These are phyloP conservation scores for Thymus quinquecostatus DNA, from an alignment of 257 asterid species.

Conservation along the genomic window DNA sequence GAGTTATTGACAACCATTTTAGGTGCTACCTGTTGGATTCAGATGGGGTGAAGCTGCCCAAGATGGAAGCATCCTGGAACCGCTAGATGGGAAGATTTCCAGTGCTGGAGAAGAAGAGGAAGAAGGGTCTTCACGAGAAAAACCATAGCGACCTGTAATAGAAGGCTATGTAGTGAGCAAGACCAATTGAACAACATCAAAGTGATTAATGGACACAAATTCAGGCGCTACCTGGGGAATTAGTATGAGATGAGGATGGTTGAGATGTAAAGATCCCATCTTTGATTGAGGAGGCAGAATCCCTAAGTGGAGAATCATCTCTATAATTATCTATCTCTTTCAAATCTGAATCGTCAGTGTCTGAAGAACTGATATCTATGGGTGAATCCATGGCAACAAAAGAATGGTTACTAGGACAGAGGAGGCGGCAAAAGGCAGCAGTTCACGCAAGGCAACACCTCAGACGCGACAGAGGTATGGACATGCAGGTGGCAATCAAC, in stretches of 20 bases:
- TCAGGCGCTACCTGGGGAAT: constrained; percentile 49
- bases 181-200: constrained; percentile 22
- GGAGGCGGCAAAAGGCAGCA: constrained; percentile 46
- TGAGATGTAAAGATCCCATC: constrained; percentile 52
- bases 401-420: constrained; percentile 37
- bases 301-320: constrained; percentile 67
- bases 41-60: background rate
- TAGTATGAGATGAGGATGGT: constrained; percentile 39
- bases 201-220: constrained; percentile 16
- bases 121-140: constrained; percentile 36
- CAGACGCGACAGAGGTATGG: constrained; percentile 15
- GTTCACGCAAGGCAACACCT: constrained; percentile 27
- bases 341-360: constrained; percentile 82
- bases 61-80: constrained; percentile 1
- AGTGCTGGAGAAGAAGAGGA: constrained; percentile 37
- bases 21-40: background rate
- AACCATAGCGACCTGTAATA: constrained; percentile 44
- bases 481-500: constrained; percentile 31
- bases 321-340: constrained; percentile 75
- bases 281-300: constrained; percentile 47
- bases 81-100: background rate
- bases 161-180: constrained; percentile 19
- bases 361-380: constrained; percentile 81
- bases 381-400: constrained; percentile 53
- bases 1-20: background rate